Evolutionary conservation across 202 grass and related monocot species (phyloP).

Genomic region (Eragrostis tef): DNA sequence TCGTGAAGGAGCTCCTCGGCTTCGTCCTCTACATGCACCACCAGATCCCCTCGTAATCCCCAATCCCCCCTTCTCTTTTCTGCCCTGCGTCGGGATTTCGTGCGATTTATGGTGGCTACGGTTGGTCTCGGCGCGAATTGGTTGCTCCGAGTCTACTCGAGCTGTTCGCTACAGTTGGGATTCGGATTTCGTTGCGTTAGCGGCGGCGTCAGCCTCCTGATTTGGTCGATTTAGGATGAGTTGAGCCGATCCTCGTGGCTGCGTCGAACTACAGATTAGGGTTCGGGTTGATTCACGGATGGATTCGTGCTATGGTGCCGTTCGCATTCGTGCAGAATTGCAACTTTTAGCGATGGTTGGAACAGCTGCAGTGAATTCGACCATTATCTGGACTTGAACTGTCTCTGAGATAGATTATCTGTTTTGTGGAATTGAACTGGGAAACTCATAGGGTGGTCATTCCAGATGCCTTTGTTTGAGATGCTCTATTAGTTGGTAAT

Average conservation of each 20-base stretch:
- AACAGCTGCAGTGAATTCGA: background rate
- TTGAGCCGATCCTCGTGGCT: background rate
- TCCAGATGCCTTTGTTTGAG: background rate
- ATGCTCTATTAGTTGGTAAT: conserved; percentile 14
- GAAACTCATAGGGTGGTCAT: background rate
- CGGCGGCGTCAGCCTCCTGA: background rate
- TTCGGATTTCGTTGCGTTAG: background rate
- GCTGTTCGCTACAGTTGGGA: background rate
- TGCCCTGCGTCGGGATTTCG: background rate
- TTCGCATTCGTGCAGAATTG: background rate
- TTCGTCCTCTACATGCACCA: conserved; percentile 97
- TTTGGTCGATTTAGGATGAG: conserved; percentile 20
- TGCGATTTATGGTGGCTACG: background rate
- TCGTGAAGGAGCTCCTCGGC: conserved; percentile 86
- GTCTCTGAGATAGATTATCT: background rate
- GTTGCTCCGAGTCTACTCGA: background rate
- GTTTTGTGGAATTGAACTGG: background rate
- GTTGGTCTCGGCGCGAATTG: background rate
- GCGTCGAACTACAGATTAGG: background rate
- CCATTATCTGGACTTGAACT: conserved; percentile 11
- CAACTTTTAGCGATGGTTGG: background rate
- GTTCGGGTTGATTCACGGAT: background rate
- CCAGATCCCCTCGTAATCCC: conserved; percentile 86
- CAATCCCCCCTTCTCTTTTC: background rate
- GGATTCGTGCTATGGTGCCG: background rate